phyloP scores from a whole-genome alignment of 164 flowering plant species.

The Magnolia officinalis region DNA sequence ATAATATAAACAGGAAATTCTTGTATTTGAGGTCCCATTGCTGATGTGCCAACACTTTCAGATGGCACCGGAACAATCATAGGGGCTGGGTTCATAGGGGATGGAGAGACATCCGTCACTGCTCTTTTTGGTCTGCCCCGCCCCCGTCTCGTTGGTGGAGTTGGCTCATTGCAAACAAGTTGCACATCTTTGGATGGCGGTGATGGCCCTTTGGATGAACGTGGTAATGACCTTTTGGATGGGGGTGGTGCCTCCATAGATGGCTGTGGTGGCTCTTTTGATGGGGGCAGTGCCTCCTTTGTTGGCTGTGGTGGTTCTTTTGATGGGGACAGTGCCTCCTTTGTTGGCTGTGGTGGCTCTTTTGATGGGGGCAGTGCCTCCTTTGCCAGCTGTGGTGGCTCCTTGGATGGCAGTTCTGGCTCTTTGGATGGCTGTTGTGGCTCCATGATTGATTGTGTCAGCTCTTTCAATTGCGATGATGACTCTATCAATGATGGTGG shows the following conservation, averaged over 20 bases:
- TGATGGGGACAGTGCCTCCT: conserved; percentile 1
- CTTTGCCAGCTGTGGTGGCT: conserved; percentile 44
- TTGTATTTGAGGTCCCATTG: conserved; percentile 23
- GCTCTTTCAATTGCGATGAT: conserved; percentile 4
- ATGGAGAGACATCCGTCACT: conserved; percentile 29
- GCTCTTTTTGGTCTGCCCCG: conserved; percentile 91
- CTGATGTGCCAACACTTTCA: conserved; percentile 25
- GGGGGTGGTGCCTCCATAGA: conserved; percentile 7
- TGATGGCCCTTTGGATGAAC: conserved; percentile 5
- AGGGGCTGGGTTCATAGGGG: conserved; percentile 6
- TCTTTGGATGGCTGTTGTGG: conserved; percentile 35
- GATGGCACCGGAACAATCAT: conserved; percentile 19
- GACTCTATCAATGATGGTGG: conserved; percentile 1
- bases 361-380: neutral
- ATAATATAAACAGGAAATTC: conserved; percentile 7
- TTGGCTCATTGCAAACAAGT: conserved; percentile 30
- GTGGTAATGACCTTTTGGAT: conserved; percentile 8
- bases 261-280: conserved; percentile 11
- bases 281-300: conserved; percentile 6
- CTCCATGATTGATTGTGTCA: conserved; percentile 6
- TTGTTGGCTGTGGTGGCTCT: neutral
- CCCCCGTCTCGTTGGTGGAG: conserved; percentile 71
- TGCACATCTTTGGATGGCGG: conserved; percentile 14
- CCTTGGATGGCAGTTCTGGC: conserved; percentile 21
- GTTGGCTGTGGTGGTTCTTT: neutral